Evolutionary conservation across 768 basidiomycete species (phyloP), one percentile per base, ranked within the genome.

Genomic region (Leccinum sublutescens): DNA sequence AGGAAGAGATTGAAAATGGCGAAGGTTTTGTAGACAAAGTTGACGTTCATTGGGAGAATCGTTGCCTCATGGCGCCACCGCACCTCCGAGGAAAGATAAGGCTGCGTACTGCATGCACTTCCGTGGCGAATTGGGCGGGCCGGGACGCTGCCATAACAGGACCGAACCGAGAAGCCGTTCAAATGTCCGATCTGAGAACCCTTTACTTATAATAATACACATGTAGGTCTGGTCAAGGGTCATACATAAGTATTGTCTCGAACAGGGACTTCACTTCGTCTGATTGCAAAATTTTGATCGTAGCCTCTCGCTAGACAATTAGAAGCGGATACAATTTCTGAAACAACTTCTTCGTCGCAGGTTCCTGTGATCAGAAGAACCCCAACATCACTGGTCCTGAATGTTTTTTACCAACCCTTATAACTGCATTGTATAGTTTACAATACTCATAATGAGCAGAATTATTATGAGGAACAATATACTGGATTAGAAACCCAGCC

Each of bases 1-100:
- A 62, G 2, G 31, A 62, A 25, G 40, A 62, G 5, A 7, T 62
- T 62, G 52, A 62, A 11, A n/a, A 38, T 7, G 8, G 55, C 49
- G 10, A 62, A 27, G 3, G 47, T 25, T 15, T 12, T 57, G 49
- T 50, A 45, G n/a, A 47, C 19, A 5, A 11, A 45, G 43, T 45
- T 17, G 2, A 60, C 31, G 36, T 54, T 55, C 62, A 55, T 59
- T 12, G 31, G 7, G 43, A 23, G 34, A 1, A 15, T 7, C 11
- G 27, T 55, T 8, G 15, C n/a, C 5, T 14, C 15, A 40, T 8
- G 25, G 21, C n/a, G 38, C 5, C 19, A 43, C 36, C 14, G 27
- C 15, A 21, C 4, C 7, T 29, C 6, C 29, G 29, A 29, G 29
- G 6, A 40, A 10, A 55, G 38, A 10, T 21, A 29, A 33, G 50